Base-by-base conservation (phyloP, 2,329 filamentous ascomycete genomes). In the Cytospora mali region DNA sequence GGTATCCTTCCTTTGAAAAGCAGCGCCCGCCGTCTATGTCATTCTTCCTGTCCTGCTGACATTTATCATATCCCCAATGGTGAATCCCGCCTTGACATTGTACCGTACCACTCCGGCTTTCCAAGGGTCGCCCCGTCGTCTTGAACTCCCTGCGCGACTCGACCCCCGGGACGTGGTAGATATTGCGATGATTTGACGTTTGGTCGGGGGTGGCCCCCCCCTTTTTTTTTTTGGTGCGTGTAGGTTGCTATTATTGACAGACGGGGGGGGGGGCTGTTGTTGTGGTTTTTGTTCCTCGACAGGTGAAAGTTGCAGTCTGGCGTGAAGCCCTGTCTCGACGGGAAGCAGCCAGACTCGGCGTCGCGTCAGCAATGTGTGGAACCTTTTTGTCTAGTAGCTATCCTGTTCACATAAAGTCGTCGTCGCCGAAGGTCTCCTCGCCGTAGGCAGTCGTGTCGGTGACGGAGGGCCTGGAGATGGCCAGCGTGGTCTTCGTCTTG, bases 401-500 rank as follows among this genome's bases (percentile, higher is more conserved):
- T 23, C 18, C 11, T 25, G 33, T 52, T 66, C 64, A 66, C 64
- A 66, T 66, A 23, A 66, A 66, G 56, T 66, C 64, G 23, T 66
- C 92, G 86, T 96, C 94, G 78, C 91, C 94, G 73, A 92, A 92
- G 65, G 75, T 81, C 48, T 92, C 90, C 60, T 93, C 90, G 31
- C 92, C 91, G 72, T 98, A 76, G 54, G 86, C 81, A 62, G 84
- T 85, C n/a, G 86, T 87, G 75, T 98, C 94, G 67, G 82, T 82
- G 25, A 21, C 28, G n/a, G 64, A 51, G 70, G 82, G 77, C 73
- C 89, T 79, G 72, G 77, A 79, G 64, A 90, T 87, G 61, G 91
- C 90, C 55, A 98, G 81, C 7, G 87, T 89, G 21, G 91, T 87
- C 87, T 99, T 99, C 46, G 90, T 96, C 87, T 98, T 98, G 66